Evolutionary conservation across 202 grass and related monocot genomes (phyloP), one percentile per base, ranked within the genome.

Genomic region (Eragrostis tef): DNA sequence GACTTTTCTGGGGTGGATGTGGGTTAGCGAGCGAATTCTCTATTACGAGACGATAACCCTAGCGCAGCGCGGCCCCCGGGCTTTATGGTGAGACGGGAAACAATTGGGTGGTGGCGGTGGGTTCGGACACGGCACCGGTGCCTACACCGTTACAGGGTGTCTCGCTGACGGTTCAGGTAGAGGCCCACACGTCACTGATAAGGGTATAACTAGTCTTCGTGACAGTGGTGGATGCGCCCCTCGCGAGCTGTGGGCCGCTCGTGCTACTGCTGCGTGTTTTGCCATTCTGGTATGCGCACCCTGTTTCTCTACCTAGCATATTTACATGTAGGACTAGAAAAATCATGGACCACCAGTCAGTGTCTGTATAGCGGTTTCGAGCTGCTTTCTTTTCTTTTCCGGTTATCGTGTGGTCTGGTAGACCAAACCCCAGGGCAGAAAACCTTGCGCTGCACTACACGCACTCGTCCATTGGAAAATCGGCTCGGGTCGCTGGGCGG

Each of bases 81-180:
- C 64, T 86, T 89, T 89, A 89, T 74, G 31, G 60, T 60, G 57
- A 57, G 64, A 63, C 31, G 58, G 44, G 15, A 25, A 57, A 53
- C 70, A 34, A 81, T 83, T 50, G 36, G 16, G 47, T 50, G 69
- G 20, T 19, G 20, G 53, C 26, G 59, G 81, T 20, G 39, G 69
- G 53, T 25, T 68, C 62, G 46, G 63, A 26, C 62, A 74, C 63
- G 26, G 5, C 2, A 20, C n/a, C 3, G 15, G 21, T 13, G 41
- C 0, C 12, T 7, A 62, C 22, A 0, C 56, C 11, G 6, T 0
- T 9, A 11, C 29, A 44, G 7, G 1, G 5, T 73, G 13, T 72
- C 26, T 49, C 43, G 0, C 83, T 86, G 87, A 89, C 81, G 17
- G 0, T 0, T n/a, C n/a, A n/a, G n/a, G n/a, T n/a, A 14, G 5